Base-by-base conservation (phyloP, 2,329 filamentous ascomycete species). In the Ploettnerulaceae sp. region DNA sequence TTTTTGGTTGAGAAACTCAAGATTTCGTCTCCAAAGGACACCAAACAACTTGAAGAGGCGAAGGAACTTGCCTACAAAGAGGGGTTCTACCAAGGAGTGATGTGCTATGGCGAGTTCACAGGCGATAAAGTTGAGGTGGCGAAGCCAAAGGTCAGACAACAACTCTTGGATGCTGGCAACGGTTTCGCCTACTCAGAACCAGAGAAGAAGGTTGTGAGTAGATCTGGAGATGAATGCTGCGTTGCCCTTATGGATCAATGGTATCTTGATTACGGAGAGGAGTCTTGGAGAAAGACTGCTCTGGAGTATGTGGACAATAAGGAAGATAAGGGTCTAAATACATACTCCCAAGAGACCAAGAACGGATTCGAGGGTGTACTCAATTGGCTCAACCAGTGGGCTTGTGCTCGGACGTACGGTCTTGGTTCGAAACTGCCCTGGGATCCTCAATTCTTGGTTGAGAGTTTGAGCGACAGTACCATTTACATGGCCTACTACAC, bases 31-130 rank as follows among this genome's bases (percentile, higher is more conserved):
- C 91, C 93, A 52, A 98, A 98, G 69, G 93, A 98, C 64, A 79
- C 83, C 26, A 93, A 87, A 65, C 85, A 90, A 68, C 81, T 98
- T 36, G 86, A 86, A 35, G 86, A 96, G 67, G 93, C 93, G 35
- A 98, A 98, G 71, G 91, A 97, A 57, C 72, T 94, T 56, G 90
- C 93, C 0, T 98, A 98, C 76, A 95, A 93, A 69, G 90, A 96
- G 64, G 93, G 90, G 12, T 97, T 88, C 73, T 98, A 98, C 73
- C 89, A 95, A 70, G 93, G 93, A 56, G 84, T 77, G 48, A 87
- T 98, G 82, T 73, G 89, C 54, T 77, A 88, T 51, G 93, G 93
- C 47, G 86, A 95, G 22, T 95, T 86, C 70, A 86, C 84, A 66
- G 93, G 91, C 41, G 79, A 91, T 68, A 78, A 86, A 56, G 93